Conservation (phyloP, 2,329 filamentous ascomycete genomes). For the Geosmithia putterillii region DNA sequence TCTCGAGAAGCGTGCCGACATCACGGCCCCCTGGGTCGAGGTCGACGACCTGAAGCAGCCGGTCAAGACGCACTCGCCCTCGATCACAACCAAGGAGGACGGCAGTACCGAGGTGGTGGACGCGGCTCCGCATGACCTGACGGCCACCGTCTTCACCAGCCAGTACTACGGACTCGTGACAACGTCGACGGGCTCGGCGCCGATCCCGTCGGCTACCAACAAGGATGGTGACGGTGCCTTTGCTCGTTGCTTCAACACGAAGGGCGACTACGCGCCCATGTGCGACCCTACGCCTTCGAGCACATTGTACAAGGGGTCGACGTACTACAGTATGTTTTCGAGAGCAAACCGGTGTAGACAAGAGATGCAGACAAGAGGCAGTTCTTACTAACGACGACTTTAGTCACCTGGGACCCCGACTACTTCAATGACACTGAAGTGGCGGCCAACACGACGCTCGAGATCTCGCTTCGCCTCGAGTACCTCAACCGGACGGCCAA, state of each 20-base stretch:
- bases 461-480: slow-evolving; percentile 25
- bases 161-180: slow-evolving; percentile 21
- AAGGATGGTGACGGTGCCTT: slow-evolving; percentile 34
- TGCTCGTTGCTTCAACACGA: slow-evolving; percentile 32
- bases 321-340: slow-evolving; percentile 35
- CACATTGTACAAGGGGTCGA: slow-evolving; percentile 28
- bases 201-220: slow-evolving; percentile 29
- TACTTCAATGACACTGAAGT: slow-evolving; percentile 32
- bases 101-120: slow-evolving; percentile 27
- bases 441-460: slow-evolving; percentile 14
- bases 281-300: slow-evolving; percentile 33
- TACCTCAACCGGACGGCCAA: slow-evolving; percentile 23
- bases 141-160: slow-evolving; percentile 27
- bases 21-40: slow-evolving; percentile 36
- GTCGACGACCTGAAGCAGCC: slow-evolving; percentile 34
- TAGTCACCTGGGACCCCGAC: slow-evolving; percentile 45
- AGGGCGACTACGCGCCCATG: slow-evolving; percentile 35
- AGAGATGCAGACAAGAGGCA: too few relatives aligned
- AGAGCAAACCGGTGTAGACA: background rate
- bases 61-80: slow-evolving; percentile 33
- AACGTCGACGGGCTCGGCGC: slow-evolving; percentile 29
- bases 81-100: slow-evolving; percentile 26
- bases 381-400: background rate
- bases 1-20: slow-evolving; percentile 14
- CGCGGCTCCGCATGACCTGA: slow-evolving; percentile 31